Evolutionary conservation across 129 eudicot species (phyloP).

Genomic region (Lactuca saligna): DNA sequence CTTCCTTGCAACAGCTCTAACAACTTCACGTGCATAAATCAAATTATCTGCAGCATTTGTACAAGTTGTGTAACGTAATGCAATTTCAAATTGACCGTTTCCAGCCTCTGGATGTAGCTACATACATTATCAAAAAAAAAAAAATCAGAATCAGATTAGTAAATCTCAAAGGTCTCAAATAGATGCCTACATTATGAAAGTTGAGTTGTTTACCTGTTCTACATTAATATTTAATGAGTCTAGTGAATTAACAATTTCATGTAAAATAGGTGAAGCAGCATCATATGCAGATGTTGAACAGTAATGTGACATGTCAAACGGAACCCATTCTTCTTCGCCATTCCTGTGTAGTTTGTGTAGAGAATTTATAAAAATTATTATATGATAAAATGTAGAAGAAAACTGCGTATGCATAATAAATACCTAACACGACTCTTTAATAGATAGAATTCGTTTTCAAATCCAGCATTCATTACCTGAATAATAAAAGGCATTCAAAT

Average conservation of each 20-base stretch:
- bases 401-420: neutral
- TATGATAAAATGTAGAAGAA: slow-evolving; percentile 14
- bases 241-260: slow-evolving; percentile 61
- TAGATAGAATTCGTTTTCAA: slow-evolving; percentile 86
- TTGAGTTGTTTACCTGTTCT: slow-evolving; percentile 66
- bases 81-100: slow-evolving; percentile 85
- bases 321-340: slow-evolving; percentile 79
- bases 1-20: slow-evolving; percentile 88
- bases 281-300: slow-evolving; percentile 80
- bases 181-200: slow-evolving; percentile 1
- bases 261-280: slow-evolving; percentile 77
- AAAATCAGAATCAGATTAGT: slow-evolving; percentile 4
- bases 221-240: slow-evolving; percentile 67
- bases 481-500: slow-evolving; percentile 26
- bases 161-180: neutral
- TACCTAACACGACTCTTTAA: slow-evolving; percentile 64
- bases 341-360: slow-evolving; percentile 45
- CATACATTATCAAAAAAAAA: slow-evolving; percentile 17
- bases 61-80: slow-evolving; percentile 68
- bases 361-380: slow-evolving; percentile 6
- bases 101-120: slow-evolving; percentile 97
- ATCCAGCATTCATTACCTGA: slow-evolving; percentile 92
- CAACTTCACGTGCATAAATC: slow-evolving; percentile 78
- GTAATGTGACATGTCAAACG: slow-evolving; percentile 74
- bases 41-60: slow-evolving; percentile 74